Base-by-base conservation (phyloP, 805 yeast species). In the Metschnikowia noctiluminum region DNA sequence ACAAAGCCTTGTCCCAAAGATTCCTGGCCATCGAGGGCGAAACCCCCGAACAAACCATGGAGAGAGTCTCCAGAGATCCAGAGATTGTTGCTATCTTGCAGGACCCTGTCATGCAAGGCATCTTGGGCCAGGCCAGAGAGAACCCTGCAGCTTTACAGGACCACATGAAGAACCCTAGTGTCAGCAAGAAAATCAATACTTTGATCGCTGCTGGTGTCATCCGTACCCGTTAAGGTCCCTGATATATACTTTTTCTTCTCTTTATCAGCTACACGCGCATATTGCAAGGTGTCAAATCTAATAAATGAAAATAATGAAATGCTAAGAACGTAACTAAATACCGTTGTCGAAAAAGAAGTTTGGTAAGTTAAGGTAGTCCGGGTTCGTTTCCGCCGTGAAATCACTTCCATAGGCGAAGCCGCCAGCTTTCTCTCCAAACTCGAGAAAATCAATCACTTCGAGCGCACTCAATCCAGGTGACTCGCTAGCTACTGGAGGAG, bases 81-180 rank as follows among this genome's bases (percentile, higher is more conserved):
- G 97, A 91, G 72, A 87, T 92, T 49, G 89, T 86, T 48, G 78
- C 83, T 43, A 90, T 92, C 54, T 76, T 94, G 70, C 89, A 87
- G 66, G 97, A 91, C 65, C 97, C 97, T 11, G 90, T 92, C 38
- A 92, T 94, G 97, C 94, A 90, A 73, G 85, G 92, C 48, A 94
- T 94, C 56, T 78, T 94, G 66, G 85, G 82, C 59, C 99, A 94
- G 73, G 98, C 98, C 15, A 87, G 85, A 68, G 88, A 82, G 51
- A 87, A 94, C 66, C 99, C 99, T 43, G 96, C 96, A 40, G 98
- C 98, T 47, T 78, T 94, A 60, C 95, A 88, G 66, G 97, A 92
- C 62, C 99, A 94, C 72, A 90, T 94, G 97, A 87, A 82, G 77
- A 94, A 94, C 71, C 98, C 99, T 37, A 95, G 84, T 52, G 87